Evolutionary conservation across 345 rosid species (phyloP), one percentile per base, ranked within the genome.

Genomic region (Gossypium herbaceum): DNA sequence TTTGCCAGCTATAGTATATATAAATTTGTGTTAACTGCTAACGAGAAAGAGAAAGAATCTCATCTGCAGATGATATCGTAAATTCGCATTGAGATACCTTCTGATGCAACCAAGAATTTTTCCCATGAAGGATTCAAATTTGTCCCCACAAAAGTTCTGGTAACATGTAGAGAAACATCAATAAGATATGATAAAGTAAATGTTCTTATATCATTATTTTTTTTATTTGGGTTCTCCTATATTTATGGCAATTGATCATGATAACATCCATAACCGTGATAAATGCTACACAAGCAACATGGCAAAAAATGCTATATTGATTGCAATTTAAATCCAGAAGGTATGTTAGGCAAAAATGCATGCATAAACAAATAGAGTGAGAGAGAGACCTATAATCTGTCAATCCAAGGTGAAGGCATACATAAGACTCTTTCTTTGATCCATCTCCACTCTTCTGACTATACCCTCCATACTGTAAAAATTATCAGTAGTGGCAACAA

Each of bases 121-220:
- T 92, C 93, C 97, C 98, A 91, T 72, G 70, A 68, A 78, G 98
- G 93, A 86, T 82, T 91, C 80, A 94, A 81, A 81, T 92, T 92
- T 17, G 98, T 90, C 65, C 98, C 98, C 65, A 90, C 84, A 82
- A 92, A 91, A 61, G 98, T 88, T 91, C 97, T 89, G 89, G 66
- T 65, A 76, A 78, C 76, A 83, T 68, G 68, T n/a, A 78, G 63
- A 79, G 44, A 17, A 75, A 47, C 4, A 50, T 56, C 73, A 43
- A 73, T 63, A 68, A 76, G 67, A 24, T 44, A 25, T 19, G 24
- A 44, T 57, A 77, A 60, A 58, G 71, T 68, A 56, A 71, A 54
- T 0, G 4, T 44, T 51, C 9, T 9, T 27, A 2, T 7, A 7
- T 57, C 25, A 19, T 22, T 57, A 22, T 57, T 57, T 22, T 55